These are phyloP conservation scores for Trametes coccinea DNA, from an alignment of 768 basidiomycete genomes.

Conservation along the genomic window DNA sequence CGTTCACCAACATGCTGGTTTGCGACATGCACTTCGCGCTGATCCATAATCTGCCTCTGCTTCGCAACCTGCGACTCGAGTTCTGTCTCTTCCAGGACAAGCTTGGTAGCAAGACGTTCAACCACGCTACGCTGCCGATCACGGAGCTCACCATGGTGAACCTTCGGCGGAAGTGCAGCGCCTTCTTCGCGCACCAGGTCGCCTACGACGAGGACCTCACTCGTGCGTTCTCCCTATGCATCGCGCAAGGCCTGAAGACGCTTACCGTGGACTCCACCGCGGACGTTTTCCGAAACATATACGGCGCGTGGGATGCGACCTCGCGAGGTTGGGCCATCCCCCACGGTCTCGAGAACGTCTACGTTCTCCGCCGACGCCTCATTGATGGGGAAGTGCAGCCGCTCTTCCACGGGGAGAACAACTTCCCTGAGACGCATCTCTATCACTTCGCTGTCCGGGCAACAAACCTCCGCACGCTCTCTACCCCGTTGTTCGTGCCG, in stretches of 20 bases:
- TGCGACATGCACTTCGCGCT: constrained; percentile 37
- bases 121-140: constrained; percentile 41
- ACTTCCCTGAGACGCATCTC: constrained; percentile 26
- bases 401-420: constrained; percentile 18
- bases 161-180: constrained; percentile 30
- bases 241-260: constrained; percentile 38
- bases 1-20: constrained; percentile 40
- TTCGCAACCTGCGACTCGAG: constrained; percentile 43
- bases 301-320: constrained; percentile 14
- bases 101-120: constrained; percentile 15
- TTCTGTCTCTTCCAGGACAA: constrained; percentile 38
- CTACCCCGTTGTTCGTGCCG: constrained; percentile 16
- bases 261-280: constrained; percentile 47
- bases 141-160: constrained; percentile 43
- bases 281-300: constrained; percentile 38
- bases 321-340: constrained; percentile 22
- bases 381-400: constrained; percentile 6
- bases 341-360: constrained; percentile 25
- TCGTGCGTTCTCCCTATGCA: constrained; percentile 34
- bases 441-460: constrained; percentile 21
- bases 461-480: constrained; percentile 16
- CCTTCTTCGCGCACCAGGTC: constrained; percentile 14
- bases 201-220: constrained; percentile 23
- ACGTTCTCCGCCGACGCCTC: constrained; percentile 24
- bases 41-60: constrained; percentile 39